These are phyloP conservation scores for Apiotrichum montevideense DNA, from an alignment of 1,284 basidiomycete species.

Conservation along the genomic window DNA sequence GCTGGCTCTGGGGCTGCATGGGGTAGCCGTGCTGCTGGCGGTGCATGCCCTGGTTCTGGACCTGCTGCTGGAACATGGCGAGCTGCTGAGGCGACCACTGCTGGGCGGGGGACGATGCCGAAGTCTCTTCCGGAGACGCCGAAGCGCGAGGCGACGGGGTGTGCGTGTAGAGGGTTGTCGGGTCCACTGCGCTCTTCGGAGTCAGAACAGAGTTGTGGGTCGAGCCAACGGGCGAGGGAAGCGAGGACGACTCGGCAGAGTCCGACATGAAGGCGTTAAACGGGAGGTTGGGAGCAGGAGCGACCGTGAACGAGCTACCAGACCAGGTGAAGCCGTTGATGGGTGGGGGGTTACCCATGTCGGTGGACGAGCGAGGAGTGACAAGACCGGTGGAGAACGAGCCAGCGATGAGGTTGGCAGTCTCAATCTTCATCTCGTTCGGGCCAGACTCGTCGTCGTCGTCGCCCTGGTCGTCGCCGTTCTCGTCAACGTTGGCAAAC, in stretches of 20 bases:
- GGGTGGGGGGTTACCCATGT: conserved; percentile 12
- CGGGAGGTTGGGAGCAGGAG: conserved; percentile 8
- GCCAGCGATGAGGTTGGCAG: conserved; percentile 15
- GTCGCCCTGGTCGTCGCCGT: conserved; percentile 33
- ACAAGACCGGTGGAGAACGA: conserved; percentile 20
- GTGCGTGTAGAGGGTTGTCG: conserved; percentile 13
- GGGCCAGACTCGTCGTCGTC: conserved; percentile 23
- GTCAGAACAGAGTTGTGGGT: conserved; percentile 23
- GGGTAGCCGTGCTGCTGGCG: conserved; percentile 13
- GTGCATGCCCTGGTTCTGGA: conserved; percentile 20
- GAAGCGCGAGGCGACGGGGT: conserved; percentile 32
- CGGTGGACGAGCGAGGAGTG: conserved; percentile 32
- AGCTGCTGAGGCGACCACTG: conserved; percentile 27
- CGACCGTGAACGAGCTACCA: conserved; percentile 8
- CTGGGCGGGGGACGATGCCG: conserved; percentile 2
- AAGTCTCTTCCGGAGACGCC: conserved; percentile 8
- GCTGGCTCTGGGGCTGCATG: conserved; percentile 8
- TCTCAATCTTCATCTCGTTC: conserved; percentile 19
- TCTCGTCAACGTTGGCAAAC: conserved; percentile 35
- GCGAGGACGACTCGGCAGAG: conserved; percentile 16
- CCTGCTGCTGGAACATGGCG: conserved; percentile 26
- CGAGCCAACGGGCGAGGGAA: conserved; percentile 21
- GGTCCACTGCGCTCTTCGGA: conserved; percentile 20
- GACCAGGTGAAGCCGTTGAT: conserved; percentile 7
- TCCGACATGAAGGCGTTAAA: conserved; percentile 29